phyloP scores from a whole-genome alignment of 306 rosid genomes.

The Comarum palustre region DNA sequence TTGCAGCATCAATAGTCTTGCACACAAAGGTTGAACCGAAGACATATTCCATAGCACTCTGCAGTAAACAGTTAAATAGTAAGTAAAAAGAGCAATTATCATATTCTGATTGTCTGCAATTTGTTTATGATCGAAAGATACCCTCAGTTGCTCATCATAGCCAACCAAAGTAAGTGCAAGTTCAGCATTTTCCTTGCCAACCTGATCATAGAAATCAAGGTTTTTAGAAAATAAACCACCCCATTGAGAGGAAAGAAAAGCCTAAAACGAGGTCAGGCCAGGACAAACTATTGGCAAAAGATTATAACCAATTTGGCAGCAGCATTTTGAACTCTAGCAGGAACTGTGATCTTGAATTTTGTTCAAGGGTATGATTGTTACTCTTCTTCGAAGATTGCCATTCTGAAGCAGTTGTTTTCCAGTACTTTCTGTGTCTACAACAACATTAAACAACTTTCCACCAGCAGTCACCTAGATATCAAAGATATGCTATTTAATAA shows the following conservation, averaged over 20 bases:
- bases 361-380: conserved; percentile 91
- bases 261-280: background rate
- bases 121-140: conserved; percentile 21
- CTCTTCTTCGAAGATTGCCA: conserved; percentile 85
- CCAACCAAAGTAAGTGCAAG: conserved; percentile 90
- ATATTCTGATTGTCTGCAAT: background rate
- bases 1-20: conserved; percentile 77
- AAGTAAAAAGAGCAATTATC: background rate
- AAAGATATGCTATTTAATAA: conserved; percentile 15
- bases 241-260: background rate
- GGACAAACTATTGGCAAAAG: conserved; percentile 2
- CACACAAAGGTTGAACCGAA: conserved; percentile 95
- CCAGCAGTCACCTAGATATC: conserved; percentile 82
- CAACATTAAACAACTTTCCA: conserved; percentile 88
- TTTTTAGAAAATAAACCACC: conserved; percentile 10
- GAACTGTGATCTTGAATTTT: conserved; percentile 69
- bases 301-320: conserved; percentile 67
- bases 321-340: conserved; percentile 56
- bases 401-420: conserved; percentile 86
- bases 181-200: conserved; percentile 80
- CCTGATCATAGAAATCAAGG: conserved; percentile 48
- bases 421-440: conserved; percentile 85
- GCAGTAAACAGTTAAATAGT: conserved; percentile 27
- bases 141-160: conserved; percentile 79
- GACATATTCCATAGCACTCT: conserved; percentile 89